Conservation (phyloP, 2,329 filamentous ascomycete genomes). For the Trichoderma polysporum region DNA sequence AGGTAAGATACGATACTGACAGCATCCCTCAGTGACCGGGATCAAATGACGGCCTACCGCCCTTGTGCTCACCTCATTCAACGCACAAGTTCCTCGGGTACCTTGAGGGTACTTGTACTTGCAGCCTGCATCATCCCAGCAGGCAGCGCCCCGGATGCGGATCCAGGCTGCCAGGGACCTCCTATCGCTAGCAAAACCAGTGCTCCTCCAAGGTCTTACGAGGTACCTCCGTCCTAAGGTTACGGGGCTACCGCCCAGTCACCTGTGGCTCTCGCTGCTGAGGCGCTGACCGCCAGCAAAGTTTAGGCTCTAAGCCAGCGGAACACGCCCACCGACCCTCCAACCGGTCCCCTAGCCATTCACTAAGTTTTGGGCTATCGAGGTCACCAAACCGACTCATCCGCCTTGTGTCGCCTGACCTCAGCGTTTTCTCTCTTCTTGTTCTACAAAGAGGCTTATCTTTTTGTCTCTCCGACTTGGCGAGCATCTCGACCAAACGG, state of each 20-base stretch:
- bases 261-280: conserved; percentile 9
- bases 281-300: conserved; percentile 16
- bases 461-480: not conserved
- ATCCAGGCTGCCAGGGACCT: not conserved
- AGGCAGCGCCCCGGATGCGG: conserved; percentile 16
- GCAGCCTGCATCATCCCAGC: not conserved
- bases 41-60: conserved; percentile 12
- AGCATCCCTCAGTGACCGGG: not conserved
- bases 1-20: no score
- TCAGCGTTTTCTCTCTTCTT: conserved; percentile 2
- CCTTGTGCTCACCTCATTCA: conserved; percentile 17
- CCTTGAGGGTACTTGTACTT: not conserved
- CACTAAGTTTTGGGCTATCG: conserved; percentile 21
- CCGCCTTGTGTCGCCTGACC: conserved; percentile 22
- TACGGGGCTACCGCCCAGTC: not conserved
- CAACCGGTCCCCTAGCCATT: conserved; percentile 12
- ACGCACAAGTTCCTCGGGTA: not conserved
- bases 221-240: not conserved
- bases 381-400: conserved; percentile 23
- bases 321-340: conserved; percentile 5
- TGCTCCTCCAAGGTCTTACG: no score
- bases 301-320: conserved; percentile 15
- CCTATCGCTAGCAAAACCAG: conserved; percentile 5
- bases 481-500: not conserved
- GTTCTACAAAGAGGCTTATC: not conserved